Conservation (phyloP, 352 stramenopile species). For the Phytophthora hybrid region DNA sequence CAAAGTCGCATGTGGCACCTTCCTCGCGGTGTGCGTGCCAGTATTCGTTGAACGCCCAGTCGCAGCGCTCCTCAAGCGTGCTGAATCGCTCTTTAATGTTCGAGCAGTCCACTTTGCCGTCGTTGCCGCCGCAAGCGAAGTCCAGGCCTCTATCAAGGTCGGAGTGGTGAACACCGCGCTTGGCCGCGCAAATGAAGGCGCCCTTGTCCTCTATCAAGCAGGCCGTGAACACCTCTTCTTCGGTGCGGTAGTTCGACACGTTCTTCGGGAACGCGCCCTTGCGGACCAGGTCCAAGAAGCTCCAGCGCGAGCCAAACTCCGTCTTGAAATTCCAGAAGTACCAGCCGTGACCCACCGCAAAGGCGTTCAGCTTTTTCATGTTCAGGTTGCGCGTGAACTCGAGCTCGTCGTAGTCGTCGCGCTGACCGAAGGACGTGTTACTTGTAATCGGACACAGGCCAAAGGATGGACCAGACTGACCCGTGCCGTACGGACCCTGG, state of each 20-base stretch:
- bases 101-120: slow-evolving; percentile 60
- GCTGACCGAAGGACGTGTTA: slow-evolving; percentile 86
- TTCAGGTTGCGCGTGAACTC: slow-evolving; percentile 84
- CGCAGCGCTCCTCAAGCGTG: slow-evolving; percentile 69
- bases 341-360: slow-evolving; percentile 92
- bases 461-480: slow-evolving; percentile 87
- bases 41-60: slow-evolving; percentile 81
- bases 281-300: slow-evolving; percentile 80
- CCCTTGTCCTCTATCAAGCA: slow-evolving; percentile 79
- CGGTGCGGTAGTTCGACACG: slow-evolving; percentile 61
- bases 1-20: slow-evolving; percentile 81
- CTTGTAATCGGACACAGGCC: slow-evolving; percentile 89
- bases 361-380: slow-evolving; percentile 94
- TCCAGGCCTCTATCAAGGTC: slow-evolving; percentile 64
- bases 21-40: slow-evolving; percentile 71
- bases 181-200: slow-evolving; percentile 72
- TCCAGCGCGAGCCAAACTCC: slow-evolving; percentile 92
- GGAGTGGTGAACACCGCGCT: slow-evolving; percentile 66
- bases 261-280: slow-evolving; percentile 79
- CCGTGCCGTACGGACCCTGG: slow-evolving; percentile 85
- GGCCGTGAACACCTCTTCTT: slow-evolving; percentile 72
- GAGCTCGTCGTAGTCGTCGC: slow-evolving; percentile 81
- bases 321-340: slow-evolving; percentile 98
- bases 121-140: slow-evolving; percentile 66
- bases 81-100: slow-evolving; percentile 51